Base-by-base conservation (phyloP, 257 asterid species). In the Voacanga thouarsii region DNA sequence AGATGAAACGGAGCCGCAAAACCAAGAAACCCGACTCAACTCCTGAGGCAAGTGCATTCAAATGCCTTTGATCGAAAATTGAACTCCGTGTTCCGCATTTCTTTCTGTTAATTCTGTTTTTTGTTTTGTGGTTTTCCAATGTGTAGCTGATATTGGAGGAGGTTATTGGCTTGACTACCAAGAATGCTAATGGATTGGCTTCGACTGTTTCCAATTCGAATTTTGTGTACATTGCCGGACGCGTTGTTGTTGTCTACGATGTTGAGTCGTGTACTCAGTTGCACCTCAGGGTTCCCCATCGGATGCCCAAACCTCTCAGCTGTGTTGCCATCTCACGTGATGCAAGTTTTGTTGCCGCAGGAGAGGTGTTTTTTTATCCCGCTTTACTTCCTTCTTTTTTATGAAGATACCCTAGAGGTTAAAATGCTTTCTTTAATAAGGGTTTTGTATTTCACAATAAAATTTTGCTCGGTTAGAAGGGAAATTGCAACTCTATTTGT, bases 211-310 rank as follows among this genome's bases (percentile, higher is more conserved):
- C 88, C 81, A 88, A 80, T 77, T 86, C 95, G n/a, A 87, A 85
- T 72, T 87, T 84, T 33, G 95, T 86, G 10, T 91, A 87, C 67
- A 79, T 86, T 70, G 97, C 95, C 1, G 97, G 93, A n/a, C 85
- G 95, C 68, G 97, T 90, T 76, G 95, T 88, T 77, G 97, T 91
- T 85, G 77, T 88, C 21, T 84, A 84, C 79, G 89, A 91, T 41
- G 87, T 87, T 1, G 83, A 80, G 78, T 84, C 89, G 3, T 85
- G 86, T 69, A 80, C 85, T 80, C 93, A 87, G 64, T 90, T 93
- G 75, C 90, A 91, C 64, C 83, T 88, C 68, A 50, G 84, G 75
- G 89, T 83, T 74, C 83, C 89, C 3, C 83, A 88, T 81, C 86
- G 95, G 59, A 81, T 71, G 84, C 92, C 87, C 0, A 91, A 84